phyloP scores from a whole-genome alignment of 1,284 basidiomycete species.

The Phylloporus sp. region DNA sequence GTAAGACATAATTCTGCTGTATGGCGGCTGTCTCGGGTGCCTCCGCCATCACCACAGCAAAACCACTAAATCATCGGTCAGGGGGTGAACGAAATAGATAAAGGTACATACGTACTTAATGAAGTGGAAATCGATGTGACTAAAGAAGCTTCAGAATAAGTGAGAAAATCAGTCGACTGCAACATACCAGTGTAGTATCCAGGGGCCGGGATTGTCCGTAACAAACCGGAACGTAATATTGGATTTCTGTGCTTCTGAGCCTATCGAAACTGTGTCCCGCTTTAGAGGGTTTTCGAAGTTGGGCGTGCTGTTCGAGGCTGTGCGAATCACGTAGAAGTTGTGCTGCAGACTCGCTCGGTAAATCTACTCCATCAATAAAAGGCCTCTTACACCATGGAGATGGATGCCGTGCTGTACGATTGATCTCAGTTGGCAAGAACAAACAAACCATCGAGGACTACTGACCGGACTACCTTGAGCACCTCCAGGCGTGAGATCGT shows the following conservation, averaged over 20 bases:
- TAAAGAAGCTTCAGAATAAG: constrained; percentile 9
- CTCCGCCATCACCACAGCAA: constrained; percentile 37
- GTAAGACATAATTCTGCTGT: constrained; percentile 23
- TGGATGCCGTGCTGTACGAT: constrained; percentile 39
- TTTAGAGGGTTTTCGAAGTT: constrained; percentile 39
- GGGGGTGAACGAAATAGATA: background rate
- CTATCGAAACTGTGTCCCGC: constrained; percentile 38
- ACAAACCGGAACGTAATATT: constrained; percentile 36
- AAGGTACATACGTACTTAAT: constrained; percentile 21
- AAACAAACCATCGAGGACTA: background rate
- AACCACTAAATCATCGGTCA: constrained; percentile 30
- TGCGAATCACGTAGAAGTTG: constrained; percentile 43
- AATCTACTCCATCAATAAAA: background rate
- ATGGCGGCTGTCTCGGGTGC: constrained; percentile 18
- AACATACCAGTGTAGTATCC: constrained; percentile 39
- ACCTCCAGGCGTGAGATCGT: constrained; percentile 32
- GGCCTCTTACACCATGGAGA: constrained; percentile 37
- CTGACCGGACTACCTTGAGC: constrained; percentile 43
- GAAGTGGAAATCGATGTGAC: constrained; percentile 38
- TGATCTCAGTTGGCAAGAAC: background rate
- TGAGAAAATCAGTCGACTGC: background rate
- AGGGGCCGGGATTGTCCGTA: constrained; percentile 36
- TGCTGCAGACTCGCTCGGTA: constrained; percentile 32
- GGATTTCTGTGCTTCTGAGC: constrained; percentile 31
- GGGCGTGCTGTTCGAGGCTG: constrained; percentile 26